Conservation (phyloP, 2,329 filamentous ascomycete species). For the Pseudocercospora fuligena region DNA sequence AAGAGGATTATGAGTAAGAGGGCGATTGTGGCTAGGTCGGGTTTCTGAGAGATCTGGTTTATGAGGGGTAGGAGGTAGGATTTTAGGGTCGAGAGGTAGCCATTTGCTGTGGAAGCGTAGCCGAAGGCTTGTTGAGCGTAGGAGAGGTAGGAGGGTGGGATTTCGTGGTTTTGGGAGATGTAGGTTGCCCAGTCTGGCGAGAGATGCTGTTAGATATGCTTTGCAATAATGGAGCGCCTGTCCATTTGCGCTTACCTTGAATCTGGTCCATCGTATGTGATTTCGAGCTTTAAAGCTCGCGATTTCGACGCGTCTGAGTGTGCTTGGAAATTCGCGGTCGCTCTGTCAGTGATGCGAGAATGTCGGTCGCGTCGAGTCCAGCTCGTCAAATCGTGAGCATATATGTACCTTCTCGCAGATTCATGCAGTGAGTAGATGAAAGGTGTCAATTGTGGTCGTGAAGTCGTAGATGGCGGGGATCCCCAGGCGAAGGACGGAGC, state of each 20-base stretch:
- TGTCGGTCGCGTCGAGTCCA: neutral
- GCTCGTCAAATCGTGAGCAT: neutral
- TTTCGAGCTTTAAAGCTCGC: neutral
- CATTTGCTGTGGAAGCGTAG: conserved; percentile 23
- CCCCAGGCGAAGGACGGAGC: neutral
- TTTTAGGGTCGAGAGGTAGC: conserved; percentile 27
- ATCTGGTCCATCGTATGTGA: conserved; percentile 36
- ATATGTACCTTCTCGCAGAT: neutral
- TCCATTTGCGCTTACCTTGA: conserved; percentile 30
- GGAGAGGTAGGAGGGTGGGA: conserved; percentile 17
- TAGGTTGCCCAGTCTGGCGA: conserved; percentile 39
- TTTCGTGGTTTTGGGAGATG: conserved; percentile 31
- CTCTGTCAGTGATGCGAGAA: neutral
- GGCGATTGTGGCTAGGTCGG: conserved; percentile 57
- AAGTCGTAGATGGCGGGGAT: neutral
- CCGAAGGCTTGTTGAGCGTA: conserved; percentile 26
- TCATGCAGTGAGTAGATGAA: neutral
- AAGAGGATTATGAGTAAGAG: conserved; percentile 66
- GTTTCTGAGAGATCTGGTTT: conserved; percentile 40
- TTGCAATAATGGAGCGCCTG: no score
- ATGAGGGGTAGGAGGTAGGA: conserved; percentile 38
- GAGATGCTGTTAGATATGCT: neutral
- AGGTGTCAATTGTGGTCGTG: neutral
- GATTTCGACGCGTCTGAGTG: neutral
- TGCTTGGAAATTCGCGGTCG: neutral